Percentiles rank a stretch among this genome's conserved stretches.
Evolutionary conservation across 768 basidiomycete genomes (phyloP).

Genomic region (Calocybe cyanea): DNA sequence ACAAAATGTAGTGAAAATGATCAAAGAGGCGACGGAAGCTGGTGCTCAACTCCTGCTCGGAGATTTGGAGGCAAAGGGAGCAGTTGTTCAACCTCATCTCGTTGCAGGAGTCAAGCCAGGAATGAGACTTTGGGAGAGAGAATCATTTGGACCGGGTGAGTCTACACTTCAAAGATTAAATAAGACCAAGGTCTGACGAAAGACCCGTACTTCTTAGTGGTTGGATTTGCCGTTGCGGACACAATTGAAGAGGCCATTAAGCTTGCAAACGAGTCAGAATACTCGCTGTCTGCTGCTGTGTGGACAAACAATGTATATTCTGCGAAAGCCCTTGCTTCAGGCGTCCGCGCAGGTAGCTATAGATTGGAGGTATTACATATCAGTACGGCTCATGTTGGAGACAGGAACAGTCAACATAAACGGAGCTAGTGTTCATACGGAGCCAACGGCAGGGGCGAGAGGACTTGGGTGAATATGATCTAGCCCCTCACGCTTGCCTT

Average conservation of each 20-base stretch:
- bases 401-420: conserved; percentile 54
- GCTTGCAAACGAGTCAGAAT: conserved; percentile 51
- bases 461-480: conserved; percentile 41
- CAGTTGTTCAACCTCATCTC: conserved; percentile 51
- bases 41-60: conserved; percentile 48
- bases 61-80: conserved; percentile 33
- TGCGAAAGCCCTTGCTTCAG: conserved; percentile 42
- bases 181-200: neutral
- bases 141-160: conserved; percentile 60
- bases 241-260: conserved; percentile 52
- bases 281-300: conserved; percentile 46
- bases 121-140: conserved; percentile 51
- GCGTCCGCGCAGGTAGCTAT: conserved; percentile 41
- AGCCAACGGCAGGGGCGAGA: conserved; percentile 31
- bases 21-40: conserved; percentile 37
- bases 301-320: conserved; percentile 46
- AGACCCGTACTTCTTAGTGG: conserved; percentile 24
- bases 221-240: conserved; percentile 41
- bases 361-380: too few relatives aligned
- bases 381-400: too few relatives aligned
- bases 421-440: conserved; percentile 45
- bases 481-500: neutral
- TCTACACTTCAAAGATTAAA: neutral
- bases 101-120: conserved; percentile 43
- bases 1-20: conserved; percentile 38